Evolutionary conservation across 73 alveolate genomes (phyloP).

Genomic region (Diophrys sp.): DNA sequence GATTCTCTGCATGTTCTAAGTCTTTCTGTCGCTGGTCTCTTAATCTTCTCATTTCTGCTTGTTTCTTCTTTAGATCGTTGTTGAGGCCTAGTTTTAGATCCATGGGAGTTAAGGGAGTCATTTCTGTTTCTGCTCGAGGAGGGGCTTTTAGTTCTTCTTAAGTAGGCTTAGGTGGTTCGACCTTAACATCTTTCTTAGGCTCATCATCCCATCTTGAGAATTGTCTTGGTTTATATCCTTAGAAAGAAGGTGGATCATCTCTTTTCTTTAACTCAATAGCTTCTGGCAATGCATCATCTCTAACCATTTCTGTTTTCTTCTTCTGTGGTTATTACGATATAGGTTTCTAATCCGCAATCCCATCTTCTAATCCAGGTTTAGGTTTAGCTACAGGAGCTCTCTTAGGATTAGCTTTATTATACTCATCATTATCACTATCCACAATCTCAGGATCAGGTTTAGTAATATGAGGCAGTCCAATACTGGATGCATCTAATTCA

Average conservation of each 20-base stretch:
- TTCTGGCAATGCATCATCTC: background rate
- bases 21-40: background rate
- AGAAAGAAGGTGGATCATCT: background rate
- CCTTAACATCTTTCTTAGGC: no score
- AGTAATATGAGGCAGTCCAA: background rate
- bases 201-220: background rate
- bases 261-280: background rate
- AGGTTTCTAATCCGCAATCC: background rate
- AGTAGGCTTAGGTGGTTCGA: no score
- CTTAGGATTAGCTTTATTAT: background rate
- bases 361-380: background rate
- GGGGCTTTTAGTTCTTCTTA: background rate
- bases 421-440: background rate
- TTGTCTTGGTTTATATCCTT: background rate
- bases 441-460: background rate
- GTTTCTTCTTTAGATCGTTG: background rate
- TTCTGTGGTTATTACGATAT: background rate
- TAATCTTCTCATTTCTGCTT: background rate
- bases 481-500: background rate
- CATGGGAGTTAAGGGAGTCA: background rate
- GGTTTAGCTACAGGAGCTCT: background rate
- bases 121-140: background rate
- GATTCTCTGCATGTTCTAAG: background rate
- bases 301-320: background rate
- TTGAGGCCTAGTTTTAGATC: background rate